A percentile compares a stretch with the other conserved stretches of the same genome.
These are phyloP conservation scores for Sphaerostilbella broomeana DNA, from an alignment of 2,329 filamentous ascomycete genomes.

Conservation along the genomic window DNA sequence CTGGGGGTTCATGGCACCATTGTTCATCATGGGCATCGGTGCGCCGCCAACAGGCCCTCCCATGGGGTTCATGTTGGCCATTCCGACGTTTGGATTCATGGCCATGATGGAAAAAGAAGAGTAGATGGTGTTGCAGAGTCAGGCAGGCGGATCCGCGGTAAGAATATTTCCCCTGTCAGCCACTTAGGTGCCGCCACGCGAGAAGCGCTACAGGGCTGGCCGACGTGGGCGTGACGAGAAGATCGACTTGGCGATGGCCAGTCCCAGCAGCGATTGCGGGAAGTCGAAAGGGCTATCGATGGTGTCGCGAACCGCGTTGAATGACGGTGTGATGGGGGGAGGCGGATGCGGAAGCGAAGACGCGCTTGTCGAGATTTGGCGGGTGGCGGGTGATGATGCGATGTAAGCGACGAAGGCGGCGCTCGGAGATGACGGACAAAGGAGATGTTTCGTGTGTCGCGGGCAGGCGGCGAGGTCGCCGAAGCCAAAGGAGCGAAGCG, in stretches of 20 bases:
- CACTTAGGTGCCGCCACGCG: conserved; percentile 29
- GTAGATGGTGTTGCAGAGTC: conserved; percentile 11
- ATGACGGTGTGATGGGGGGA: background rate
- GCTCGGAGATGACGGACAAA: conserved; percentile 5
- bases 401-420: conserved; percentile 7
- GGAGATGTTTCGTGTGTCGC: conserved; percentile 5
- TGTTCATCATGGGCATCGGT: conserved; percentile 62
- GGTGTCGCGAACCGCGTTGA: conserved; percentile 11
- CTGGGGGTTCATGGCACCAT: conserved; percentile 36
- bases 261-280: background rate
- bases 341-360: conserved; percentile 1
- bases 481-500: background rate
- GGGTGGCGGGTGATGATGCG: background rate
- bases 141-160: conserved; percentile 15
- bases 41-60: conserved; percentile 57
- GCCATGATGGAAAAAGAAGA: conserved; percentile 21
- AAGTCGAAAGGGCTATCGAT: background rate
- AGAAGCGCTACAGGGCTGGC: conserved; percentile 27
- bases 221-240: conserved; percentile 28
- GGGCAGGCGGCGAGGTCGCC: conserved; percentile 8
- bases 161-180: conserved; percentile 21
- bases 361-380: conserved; percentile 8
- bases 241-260: conserved; percentile 11
- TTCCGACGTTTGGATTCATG: conserved; percentile 57
- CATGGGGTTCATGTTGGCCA: conserved; percentile 65